Evolutionary conservation across 2,329 filamentous ascomycete genomes (phyloP).

Genomic region (Fusarium denticulatum): DNA sequence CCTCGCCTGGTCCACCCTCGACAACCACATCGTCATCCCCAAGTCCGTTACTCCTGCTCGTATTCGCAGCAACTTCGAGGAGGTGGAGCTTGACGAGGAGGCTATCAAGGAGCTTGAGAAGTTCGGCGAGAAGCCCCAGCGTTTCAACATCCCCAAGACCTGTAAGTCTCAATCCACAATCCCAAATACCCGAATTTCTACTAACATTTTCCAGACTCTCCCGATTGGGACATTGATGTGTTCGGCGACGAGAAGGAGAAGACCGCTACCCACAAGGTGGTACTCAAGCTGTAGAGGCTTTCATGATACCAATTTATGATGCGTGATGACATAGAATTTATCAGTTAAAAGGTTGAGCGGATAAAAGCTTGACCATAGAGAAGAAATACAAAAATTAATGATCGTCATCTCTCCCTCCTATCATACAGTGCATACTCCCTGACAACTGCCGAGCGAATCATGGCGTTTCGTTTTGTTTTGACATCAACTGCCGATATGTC

Average conservation of each 20-base stretch:
- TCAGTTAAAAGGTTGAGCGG: not conserved
- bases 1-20: conserved; percentile 67
- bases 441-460: not conserved
- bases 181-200: not conserved
- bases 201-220: conserved; percentile 52
- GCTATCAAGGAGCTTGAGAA: conserved; percentile 70
- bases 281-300: conserved; percentile 45
- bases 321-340: conserved; percentile 28
- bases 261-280: conserved; percentile 58
- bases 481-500: not conserved
- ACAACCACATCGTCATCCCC: conserved; percentile 77
- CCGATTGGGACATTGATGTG: conserved; percentile 66
- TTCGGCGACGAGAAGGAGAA: conserved; percentile 65
- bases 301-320: conserved; percentile 35
- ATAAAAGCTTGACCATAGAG: not conserved
- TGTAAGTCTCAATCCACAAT: conserved; percentile 46
- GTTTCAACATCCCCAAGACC: conserved; percentile 57
- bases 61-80: conserved; percentile 76
- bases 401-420: not conserved
- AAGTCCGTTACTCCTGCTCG: conserved; percentile 76
- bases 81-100: conserved; percentile 68
- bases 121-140: conserved; percentile 63
- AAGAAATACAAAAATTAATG: conserved; percentile 24
- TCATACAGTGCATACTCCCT: not conserved
- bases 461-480: not conserved